A percentile compares a stretch with the other conserved stretches of the same genome.
Conservation (phyloP, 257 asterid species). For the Nicotiana benthamiana region DNA sequence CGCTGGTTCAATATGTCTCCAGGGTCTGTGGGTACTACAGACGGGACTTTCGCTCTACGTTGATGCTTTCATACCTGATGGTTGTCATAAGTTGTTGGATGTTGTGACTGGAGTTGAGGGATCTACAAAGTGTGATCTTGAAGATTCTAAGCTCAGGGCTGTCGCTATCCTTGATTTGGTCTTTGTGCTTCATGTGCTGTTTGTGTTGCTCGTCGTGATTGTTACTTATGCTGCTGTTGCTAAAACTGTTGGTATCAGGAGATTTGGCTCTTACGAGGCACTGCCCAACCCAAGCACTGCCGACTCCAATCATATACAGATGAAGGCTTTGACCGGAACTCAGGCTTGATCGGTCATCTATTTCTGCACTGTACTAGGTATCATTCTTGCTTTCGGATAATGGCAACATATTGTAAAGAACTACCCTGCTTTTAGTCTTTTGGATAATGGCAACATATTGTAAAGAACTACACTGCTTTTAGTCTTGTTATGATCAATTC, state of each 20-base stretch:
- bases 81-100: slow-evolving; percentile 88
- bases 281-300: slow-evolving; percentile 33
- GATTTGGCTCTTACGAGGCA: slow-evolving; percentile 72
- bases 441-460: too few species aligned
- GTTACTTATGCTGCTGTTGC: slow-evolving; percentile 47
- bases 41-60: slow-evolving; percentile 79
- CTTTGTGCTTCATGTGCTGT: slow-evolving; percentile 55
- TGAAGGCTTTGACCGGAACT: slow-evolving; percentile 80
- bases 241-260: slow-evolving; percentile 50
- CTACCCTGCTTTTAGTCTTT: too few species aligned
- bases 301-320: slow-evolving; percentile 68
- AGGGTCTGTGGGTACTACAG: slow-evolving; percentile 87
- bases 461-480: too few species aligned
- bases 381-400: too few species aligned
- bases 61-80: slow-evolving; percentile 89
- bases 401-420: too few species aligned
- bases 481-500: too few species aligned
- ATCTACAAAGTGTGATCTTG: slow-evolving; percentile 90
- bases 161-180: slow-evolving; percentile 69
- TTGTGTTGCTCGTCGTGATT: slow-evolving; percentile 49
- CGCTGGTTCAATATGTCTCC: slow-evolving; percentile 59
- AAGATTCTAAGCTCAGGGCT: slow-evolving; percentile 86
- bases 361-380: not conserved
- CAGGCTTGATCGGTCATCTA: slow-evolving; percentile 50
- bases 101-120: slow-evolving; percentile 91